Percentiles rank a stretch among this genome's conserved stretches.
phyloP scores from a whole-genome alignment of 164 flowering plant genomes.

The Vitis vinifera region DNA sequence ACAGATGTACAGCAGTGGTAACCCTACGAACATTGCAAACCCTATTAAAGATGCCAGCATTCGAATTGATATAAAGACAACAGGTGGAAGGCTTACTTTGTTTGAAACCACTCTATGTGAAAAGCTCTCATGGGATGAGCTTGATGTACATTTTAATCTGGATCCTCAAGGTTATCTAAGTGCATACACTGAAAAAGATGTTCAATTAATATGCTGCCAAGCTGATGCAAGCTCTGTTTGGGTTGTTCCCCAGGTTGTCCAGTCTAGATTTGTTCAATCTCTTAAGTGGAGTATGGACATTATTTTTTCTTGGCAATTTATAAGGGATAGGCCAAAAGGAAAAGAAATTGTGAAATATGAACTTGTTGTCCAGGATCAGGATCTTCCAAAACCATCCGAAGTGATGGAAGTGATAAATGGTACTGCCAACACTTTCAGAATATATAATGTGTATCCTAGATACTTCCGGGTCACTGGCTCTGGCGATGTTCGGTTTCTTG shows the following conservation, averaged over 20 bases:
- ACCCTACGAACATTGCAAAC: conserved; percentile 87
- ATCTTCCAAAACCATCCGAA: conserved; percentile 52
- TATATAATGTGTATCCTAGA: conserved; percentile 59
- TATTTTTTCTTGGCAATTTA: conserved; percentile 62
- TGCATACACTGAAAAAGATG: conserved; percentile 60
- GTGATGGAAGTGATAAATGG: conserved; percentile 67
- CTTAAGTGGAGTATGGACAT: conserved; percentile 36
- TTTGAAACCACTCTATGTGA: conserved; percentile 72
- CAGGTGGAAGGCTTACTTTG: conserved; percentile 66
- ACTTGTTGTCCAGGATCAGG: conserved; percentile 22
- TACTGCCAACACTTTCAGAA: conserved; percentile 44
- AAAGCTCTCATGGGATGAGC: conserved; percentile 50
- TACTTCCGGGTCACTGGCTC: conserved; percentile 83
- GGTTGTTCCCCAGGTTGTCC: conserved; percentile 69
- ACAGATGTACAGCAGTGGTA: conserved; percentile 95
- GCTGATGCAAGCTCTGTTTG: conserved; percentile 78
- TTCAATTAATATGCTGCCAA: conserved; percentile 83
- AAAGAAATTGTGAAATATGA: conserved; percentile 77
- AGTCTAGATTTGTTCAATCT: conserved; percentile 50
- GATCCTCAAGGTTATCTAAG: conserved; percentile 56
- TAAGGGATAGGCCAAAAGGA: conserved; percentile 84
- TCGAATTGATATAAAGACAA: conserved; percentile 60
- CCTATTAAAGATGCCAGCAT: conserved; percentile 78
- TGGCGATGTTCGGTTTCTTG: conserved; percentile 70
- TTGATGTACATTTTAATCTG: conserved; percentile 32